A percentile compares a stretch with the other conserved stretches of the same genome.
phyloP scores from a whole-genome alignment of 2,329 filamentous ascomycete species.

The Tolypocladium tundrense region DNA sequence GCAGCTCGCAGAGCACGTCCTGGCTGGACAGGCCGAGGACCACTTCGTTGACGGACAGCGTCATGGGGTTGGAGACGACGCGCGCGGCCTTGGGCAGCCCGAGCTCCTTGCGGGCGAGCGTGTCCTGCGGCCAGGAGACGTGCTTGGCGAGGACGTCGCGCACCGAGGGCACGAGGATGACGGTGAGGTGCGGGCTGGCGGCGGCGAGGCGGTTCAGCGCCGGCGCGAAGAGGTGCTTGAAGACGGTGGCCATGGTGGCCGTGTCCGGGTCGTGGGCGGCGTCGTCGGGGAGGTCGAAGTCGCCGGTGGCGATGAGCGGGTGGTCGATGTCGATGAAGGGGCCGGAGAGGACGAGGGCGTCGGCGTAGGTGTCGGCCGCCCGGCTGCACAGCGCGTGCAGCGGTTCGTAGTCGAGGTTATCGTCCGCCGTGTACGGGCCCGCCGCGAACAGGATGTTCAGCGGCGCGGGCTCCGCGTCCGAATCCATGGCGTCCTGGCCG shows the following conservation, averaged over 20 bases:
- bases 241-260: slow-evolving; percentile 71
- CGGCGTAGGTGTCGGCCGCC: slow-evolving; percentile 64
- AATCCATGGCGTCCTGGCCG: slow-evolving; percentile 51
- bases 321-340: slow-evolving; percentile 92
- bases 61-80: slow-evolving; percentile 85
- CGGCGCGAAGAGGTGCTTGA: slow-evolving; percentile 68
- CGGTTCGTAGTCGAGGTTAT: slow-evolving; percentile 84
- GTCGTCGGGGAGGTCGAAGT: slow-evolving; percentile 65
- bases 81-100: slow-evolving; percentile 67
- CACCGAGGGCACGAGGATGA: slow-evolving; percentile 73
- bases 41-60: slow-evolving; percentile 77
- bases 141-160: slow-evolving; percentile 75
- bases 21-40: slow-evolving; percentile 73
- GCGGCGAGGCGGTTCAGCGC: slow-evolving; percentile 61
- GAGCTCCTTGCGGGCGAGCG: slow-evolving; percentile 58
- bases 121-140: slow-evolving; percentile 68
- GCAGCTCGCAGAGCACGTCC: slow-evolving; percentile 74
- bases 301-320: slow-evolving; percentile 70
- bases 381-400: slow-evolving; percentile 71
- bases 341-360: slow-evolving; percentile 69
- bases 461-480: slow-evolving; percentile 44
- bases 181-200: slow-evolving; percentile 65
- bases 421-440: slow-evolving; percentile 86
- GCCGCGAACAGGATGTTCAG: slow-evolving; percentile 69
- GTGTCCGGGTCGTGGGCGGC: slow-evolving; percentile 62